Percentiles rank a stretch among this genome's conserved stretches.
Conservation (phyloP, 2,329 filamentous ascomycete species). For the Diaporthe australafricana region DNA sequence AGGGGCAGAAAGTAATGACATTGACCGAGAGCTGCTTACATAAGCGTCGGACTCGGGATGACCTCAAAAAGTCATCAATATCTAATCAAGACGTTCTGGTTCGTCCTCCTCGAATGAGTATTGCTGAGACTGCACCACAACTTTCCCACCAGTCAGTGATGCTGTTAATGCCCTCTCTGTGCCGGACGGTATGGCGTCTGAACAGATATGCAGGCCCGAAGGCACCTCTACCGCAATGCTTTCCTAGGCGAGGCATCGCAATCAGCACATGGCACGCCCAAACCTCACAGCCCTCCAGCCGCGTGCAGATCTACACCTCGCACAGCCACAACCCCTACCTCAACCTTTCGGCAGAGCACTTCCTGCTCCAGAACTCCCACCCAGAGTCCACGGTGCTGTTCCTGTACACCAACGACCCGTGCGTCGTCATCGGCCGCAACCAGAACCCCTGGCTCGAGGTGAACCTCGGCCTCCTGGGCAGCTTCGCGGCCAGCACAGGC, state of each 20-base stretch:
- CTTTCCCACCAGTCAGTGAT: background rate
- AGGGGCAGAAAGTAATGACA: background rate
- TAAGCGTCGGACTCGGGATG: constrained; percentile 13
- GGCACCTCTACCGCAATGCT: background rate
- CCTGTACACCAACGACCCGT: constrained; percentile 88
- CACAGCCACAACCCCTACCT: constrained; percentile 79
- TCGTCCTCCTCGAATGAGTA: background rate
- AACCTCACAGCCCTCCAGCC: constrained; percentile 55
- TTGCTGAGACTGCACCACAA: background rate
- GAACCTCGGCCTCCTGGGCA: constrained; percentile 73
- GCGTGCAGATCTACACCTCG: constrained; percentile 78
- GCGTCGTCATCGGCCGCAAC: constrained; percentile 92
- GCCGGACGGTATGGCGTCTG: constrained; percentile 26
- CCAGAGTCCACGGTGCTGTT: constrained; percentile 82
- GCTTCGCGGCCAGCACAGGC: constrained; percentile 38
- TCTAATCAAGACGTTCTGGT: background rate
- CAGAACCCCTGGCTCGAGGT: constrained; percentile 98
- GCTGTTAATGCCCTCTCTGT: constrained; percentile 27
- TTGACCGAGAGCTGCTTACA: background rate
- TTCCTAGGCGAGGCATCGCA: background rate
- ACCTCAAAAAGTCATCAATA: constrained; percentile 6
- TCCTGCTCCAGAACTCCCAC: constrained; percentile 81
- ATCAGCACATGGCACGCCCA: constrained; percentile 33
- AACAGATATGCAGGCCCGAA: background rate
- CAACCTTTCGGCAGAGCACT: constrained; percentile 95